Conservation (phyloP, 1,284 basidiomycete genomes). For the Apiotrichum gracile region DNA sequence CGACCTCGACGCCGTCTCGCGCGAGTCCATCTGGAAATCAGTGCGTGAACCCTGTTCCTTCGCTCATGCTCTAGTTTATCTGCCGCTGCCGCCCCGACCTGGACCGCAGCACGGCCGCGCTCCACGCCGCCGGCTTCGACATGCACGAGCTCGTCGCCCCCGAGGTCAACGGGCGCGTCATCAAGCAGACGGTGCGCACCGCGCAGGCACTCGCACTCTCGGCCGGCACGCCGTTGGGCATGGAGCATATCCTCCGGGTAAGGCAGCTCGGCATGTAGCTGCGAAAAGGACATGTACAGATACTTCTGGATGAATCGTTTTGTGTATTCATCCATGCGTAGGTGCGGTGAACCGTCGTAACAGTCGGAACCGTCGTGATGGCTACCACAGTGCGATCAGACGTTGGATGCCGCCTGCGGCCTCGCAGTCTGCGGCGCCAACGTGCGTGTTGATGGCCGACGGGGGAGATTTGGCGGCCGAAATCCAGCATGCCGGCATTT, state of each 20-base stretch:
- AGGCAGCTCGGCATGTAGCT: neutral
- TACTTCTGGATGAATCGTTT: no score
- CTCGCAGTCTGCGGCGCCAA: no score
- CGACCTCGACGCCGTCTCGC: constrained; percentile 10
- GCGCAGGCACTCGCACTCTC: constrained; percentile 15
- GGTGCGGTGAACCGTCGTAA: no score
- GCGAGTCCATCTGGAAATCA: constrained; percentile 9
- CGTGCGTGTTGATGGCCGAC: no score
- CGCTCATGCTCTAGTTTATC: neutral
- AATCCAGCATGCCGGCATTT: no score
- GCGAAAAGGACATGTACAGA: no score
- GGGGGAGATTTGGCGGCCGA: no score
- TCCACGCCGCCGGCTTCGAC: constrained; percentile 1
- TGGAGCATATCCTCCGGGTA: neutral
- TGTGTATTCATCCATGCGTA: no score
- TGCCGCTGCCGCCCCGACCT: neutral
- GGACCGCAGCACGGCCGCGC: neutral
- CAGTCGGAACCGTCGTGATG: no score
- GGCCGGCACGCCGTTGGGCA: neutral
- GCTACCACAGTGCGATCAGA: no score
- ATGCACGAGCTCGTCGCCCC: constrained; percentile 2
- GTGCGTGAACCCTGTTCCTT: neutral
- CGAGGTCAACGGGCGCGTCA: constrained; percentile 16
- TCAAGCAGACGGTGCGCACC: constrained; percentile 19
- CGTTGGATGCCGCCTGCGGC: no score